Evolutionary conservation across 768 basidiomycete species (phyloP).

Genomic region (Brasilioporus rufonigricans): DNA sequence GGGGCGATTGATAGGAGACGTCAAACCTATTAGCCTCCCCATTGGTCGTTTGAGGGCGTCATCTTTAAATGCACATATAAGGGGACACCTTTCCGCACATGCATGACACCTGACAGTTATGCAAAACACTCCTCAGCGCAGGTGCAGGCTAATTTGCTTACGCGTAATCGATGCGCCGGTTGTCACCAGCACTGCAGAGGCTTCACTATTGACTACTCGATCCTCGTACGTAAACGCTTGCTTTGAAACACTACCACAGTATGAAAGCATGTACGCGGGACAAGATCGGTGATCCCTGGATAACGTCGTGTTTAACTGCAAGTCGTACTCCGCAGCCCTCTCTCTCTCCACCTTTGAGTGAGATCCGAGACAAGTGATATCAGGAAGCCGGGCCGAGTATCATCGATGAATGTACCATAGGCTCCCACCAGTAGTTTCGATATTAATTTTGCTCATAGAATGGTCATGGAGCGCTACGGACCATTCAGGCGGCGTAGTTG

Average conservation of each 20-base stretch:
- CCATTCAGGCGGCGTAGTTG: constrained; percentile 5
- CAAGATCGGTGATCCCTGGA: background rate
- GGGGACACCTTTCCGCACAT: background rate
- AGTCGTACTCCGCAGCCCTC: background rate
- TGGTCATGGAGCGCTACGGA: background rate
- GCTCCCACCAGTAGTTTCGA: background rate
- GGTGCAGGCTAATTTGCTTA: background rate
- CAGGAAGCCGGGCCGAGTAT: background rate
- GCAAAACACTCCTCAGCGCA: background rate
- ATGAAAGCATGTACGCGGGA: background rate
- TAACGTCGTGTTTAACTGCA: background rate
- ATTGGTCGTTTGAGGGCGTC: background rate
- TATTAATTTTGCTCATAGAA: background rate
- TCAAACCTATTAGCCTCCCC: constrained; percentile 1
- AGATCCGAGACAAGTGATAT: background rate
- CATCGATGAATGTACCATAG: background rate
- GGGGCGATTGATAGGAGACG: constrained; percentile 18
- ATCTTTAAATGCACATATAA: background rate
- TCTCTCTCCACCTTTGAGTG: background rate
- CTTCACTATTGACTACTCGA: background rate
- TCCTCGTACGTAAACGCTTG: background rate
- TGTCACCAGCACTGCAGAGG: background rate
- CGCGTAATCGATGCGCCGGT: background rate
- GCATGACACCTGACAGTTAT: background rate
- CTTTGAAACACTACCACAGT: background rate